These are phyloP conservation scores for Malassezia sympodialis DNA, from an alignment of 1,284 basidiomycete genomes.

Conservation along the genomic window DNA sequence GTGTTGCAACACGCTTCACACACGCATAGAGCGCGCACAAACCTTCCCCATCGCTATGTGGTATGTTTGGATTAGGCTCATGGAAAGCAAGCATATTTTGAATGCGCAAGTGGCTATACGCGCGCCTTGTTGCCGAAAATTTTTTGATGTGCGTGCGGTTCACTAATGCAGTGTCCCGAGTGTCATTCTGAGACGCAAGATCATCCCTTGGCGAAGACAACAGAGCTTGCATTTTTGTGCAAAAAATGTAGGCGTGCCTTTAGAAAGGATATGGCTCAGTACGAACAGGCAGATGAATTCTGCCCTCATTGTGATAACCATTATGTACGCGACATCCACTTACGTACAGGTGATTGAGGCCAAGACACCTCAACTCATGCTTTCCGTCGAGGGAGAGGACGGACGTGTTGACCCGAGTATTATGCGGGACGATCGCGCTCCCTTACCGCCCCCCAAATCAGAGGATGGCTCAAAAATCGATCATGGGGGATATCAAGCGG, in stretches of 20 bases:
- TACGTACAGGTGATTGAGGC: slow-evolving; percentile 70
- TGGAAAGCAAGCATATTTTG: slow-evolving; percentile 43
- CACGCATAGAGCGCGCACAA: neutral
- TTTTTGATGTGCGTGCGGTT: slow-evolving; percentile 38
- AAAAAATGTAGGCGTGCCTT: slow-evolving; percentile 98
- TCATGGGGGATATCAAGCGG: slow-evolving; percentile 35
- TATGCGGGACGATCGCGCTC: slow-evolving; percentile 12
- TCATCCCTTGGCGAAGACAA: slow-evolving; percentile 65
- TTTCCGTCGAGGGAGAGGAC: slow-evolving; percentile 83
- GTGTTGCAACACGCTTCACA: neutral
- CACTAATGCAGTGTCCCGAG: slow-evolving; percentile 62
- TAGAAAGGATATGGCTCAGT: slow-evolving; percentile 77
- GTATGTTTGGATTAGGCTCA: neutral
- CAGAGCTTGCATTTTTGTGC: slow-evolving; percentile 86
- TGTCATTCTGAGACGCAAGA: slow-evolving; percentile 73
- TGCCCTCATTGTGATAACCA: slow-evolving; percentile 98
- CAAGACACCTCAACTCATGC: slow-evolving; percentile 73
- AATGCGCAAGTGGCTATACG: slow-evolving; percentile 46
- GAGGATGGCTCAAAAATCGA: slow-evolving; percentile 35
- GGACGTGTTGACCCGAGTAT: slow-evolving; percentile 63
- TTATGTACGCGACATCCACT: slow-evolving; percentile 59
- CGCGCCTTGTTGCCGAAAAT: slow-evolving; percentile 46
- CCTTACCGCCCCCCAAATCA: neutral
- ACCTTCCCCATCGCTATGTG: slow-evolving; percentile 3
- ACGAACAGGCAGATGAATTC: slow-evolving; percentile 93